phyloP scores from a whole-genome alignment of 768 basidiomycete genomes.

The Pleurotus salmoneostramineus region DNA sequence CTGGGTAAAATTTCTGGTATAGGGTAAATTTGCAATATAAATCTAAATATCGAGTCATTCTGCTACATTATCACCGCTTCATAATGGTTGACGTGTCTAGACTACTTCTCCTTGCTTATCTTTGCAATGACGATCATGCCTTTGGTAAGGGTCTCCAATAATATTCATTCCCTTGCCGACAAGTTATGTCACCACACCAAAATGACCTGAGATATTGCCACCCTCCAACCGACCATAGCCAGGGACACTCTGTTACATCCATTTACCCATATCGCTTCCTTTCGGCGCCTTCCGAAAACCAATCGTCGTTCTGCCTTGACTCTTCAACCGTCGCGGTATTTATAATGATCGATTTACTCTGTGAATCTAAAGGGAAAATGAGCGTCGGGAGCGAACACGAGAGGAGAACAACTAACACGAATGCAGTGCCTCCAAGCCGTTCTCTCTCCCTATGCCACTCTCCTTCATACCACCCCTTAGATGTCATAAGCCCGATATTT shows the following conservation, averaged over 20 bases:
- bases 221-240: background rate
- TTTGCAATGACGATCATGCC: background rate
- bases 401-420: slow-evolving; percentile 49
- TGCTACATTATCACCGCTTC: background rate
- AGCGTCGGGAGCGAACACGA: background rate
- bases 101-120: background rate
- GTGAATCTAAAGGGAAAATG: slow-evolving; percentile 54
- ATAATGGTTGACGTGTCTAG: slow-evolving; percentile 1
- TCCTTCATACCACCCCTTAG: slow-evolving; percentile 89
- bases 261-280: slow-evolving; percentile 62
- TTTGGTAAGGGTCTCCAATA: background rate
- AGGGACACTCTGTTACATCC: background rate
- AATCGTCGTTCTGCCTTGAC: slow-evolving; percentile 61
- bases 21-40: slow-evolving; percentile 8
- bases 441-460: slow-evolving; percentile 84
- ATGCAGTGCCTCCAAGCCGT: slow-evolving; percentile 78
- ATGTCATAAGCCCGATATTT: background rate
- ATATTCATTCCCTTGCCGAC: background rate
- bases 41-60: background rate
- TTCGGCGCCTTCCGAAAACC: slow-evolving; percentile 63
- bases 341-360: slow-evolving; percentile 78
- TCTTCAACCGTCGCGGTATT: slow-evolving; percentile 66
- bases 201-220: no score
- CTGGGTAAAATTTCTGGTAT: slow-evolving; percentile 26
- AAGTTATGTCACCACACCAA: background rate